A percentile compares a stretch with the other conserved stretches of the same genome.
Evolutionary conservation across 2,329 filamentous ascomycete genomes (phyloP).

Genomic region (Fusarium guadeloupense): DNA sequence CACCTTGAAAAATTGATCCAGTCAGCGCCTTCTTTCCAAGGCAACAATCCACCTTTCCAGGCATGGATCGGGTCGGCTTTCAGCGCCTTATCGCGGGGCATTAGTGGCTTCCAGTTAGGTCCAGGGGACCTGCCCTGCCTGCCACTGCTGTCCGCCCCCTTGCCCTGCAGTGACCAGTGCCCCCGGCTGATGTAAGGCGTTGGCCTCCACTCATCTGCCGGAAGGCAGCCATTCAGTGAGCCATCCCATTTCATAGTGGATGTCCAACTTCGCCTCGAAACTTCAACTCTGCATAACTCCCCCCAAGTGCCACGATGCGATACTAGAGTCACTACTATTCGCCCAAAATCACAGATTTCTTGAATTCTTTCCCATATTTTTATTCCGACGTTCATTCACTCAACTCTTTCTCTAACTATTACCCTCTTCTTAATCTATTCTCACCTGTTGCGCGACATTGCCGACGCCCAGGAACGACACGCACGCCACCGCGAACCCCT

Average conservation of each 20-base stretch:
- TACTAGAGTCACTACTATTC: constrained; percentile 28
- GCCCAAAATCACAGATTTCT: constrained; percentile 9
- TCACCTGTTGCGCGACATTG: constrained; percentile 41
- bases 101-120: constrained; percentile 22
- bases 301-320: constrained; percentile 38
- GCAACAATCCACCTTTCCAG: constrained; percentile 8
- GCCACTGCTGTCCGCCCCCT: not conserved
- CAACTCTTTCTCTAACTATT: constrained; percentile 30
- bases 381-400: constrained; percentile 21
- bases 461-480: constrained; percentile 37
- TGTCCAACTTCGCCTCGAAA: constrained; percentile 28
- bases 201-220: constrained; percentile 21
- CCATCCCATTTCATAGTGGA: constrained; percentile 18
- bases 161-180: not conserved
- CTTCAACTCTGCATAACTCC: constrained; percentile 37
- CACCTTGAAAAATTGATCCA: constrained; percentile 21
- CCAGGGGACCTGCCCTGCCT: constrained; percentile 31
- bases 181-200: constrained; percentile 36
- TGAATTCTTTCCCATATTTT: constrained; percentile 5
- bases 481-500: constrained; percentile 46
- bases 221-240: constrained; percentile 25
- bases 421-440: constrained; percentile 31
- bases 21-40: constrained; percentile 9
- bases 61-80: not conserved
- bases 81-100: constrained; percentile 12